These are phyloP conservation scores for Datisca glomerata DNA, from an alignment of 306 rosid genomes.

Conservation along the genomic window DNA sequence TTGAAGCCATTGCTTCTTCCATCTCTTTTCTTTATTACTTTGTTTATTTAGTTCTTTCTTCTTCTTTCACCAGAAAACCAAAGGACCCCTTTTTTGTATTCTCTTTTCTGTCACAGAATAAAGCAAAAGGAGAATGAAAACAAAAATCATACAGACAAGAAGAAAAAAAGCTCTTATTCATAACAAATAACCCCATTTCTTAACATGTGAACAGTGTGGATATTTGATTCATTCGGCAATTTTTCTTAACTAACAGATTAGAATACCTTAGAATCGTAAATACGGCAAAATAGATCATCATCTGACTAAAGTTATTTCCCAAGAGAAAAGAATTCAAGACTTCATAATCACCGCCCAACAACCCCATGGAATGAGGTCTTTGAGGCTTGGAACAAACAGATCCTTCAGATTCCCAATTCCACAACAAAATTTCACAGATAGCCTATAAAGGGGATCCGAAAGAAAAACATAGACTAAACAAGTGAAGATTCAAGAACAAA, in stretches of 20 bases:
- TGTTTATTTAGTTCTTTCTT: not conserved
- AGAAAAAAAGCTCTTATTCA: not conserved
- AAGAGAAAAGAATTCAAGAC: not conserved
- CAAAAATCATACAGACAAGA: too few relatives aligned
- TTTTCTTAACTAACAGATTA: not conserved
- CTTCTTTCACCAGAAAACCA: not conserved
- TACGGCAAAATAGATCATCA: too few relatives aligned
- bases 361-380: not conserved
- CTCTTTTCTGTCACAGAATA: not conserved
- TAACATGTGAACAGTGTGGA: not conserved
- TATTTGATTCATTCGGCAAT: too few relatives aligned
- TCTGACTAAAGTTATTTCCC: too few relatives aligned
- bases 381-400: not conserved
- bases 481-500: not conserved
- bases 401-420: not conserved
- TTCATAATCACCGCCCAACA: not conserved
- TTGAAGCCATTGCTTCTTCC: slow-evolving; percentile 45
- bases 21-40: slow-evolving; percentile 6
- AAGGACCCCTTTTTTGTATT: not conserved
- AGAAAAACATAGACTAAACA: not conserved
- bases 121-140: not conserved
- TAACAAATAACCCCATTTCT: not conserved
- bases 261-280: not conserved
- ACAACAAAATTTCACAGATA: not conserved
- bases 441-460: not conserved